Conservation (phyloP, 139 green algal species). For the Eudorina sp. region DNA sequence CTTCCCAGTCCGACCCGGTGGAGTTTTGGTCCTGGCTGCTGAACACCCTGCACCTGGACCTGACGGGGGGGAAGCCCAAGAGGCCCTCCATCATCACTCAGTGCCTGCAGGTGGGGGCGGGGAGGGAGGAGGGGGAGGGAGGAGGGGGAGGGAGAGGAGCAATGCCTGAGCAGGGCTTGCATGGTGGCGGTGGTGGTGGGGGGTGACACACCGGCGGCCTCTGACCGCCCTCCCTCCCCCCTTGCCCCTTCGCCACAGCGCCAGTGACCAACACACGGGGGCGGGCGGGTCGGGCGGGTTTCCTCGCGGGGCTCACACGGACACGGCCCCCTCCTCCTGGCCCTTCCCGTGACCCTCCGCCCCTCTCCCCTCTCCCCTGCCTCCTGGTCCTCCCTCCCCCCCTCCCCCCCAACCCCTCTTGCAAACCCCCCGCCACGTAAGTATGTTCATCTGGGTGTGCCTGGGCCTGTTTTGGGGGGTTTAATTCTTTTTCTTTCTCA, state of each 20-base stretch:
- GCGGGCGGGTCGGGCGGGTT: no score
- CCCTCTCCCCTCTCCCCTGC: no score
- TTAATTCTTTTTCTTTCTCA: not conserved
- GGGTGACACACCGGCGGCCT: no score
- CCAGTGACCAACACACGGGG: no score
- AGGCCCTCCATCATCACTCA: conserved; percentile 88
- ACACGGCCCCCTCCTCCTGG: no score
- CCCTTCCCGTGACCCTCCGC: no score
- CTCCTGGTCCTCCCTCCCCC: no score
- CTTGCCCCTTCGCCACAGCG: no score
- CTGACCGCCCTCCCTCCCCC: no score
- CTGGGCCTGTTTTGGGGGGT: not conserved
- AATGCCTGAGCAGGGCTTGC: no score
- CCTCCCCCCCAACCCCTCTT: not conserved
- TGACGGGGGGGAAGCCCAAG: conserved; percentile 88
- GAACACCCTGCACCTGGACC: conserved; percentile 92
- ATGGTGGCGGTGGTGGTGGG: no score
- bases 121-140: not conserved
- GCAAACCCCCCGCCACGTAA: not conserved
- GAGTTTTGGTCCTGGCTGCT: conserved; percentile 96
- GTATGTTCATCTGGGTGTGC: not conserved
- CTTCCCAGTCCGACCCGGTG: conserved; percentile 76
- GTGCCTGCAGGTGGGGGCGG: conserved; percentile 87
- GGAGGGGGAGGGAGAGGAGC: not conserved
- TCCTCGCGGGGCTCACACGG: no score